phyloP scores from a whole-genome alignment of 2,329 filamentous ascomycete genomes.

The Pyrenophora tritici-repentis region DNA sequence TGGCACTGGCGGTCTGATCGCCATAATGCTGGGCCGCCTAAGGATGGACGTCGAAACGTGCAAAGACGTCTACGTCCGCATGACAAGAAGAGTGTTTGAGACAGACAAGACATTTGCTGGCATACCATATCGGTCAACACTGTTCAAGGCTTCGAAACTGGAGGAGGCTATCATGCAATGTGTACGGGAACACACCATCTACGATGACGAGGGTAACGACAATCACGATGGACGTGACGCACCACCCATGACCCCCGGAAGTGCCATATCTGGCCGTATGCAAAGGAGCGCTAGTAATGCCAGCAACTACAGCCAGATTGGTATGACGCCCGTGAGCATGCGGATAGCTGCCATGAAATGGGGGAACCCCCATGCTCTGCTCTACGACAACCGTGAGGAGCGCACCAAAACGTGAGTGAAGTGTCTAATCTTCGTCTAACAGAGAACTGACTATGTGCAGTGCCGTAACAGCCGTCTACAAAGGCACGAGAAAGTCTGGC shows the following conservation, averaged over 20 bases:
- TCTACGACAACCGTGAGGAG: constrained; percentile 87
- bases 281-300: constrained; percentile 75
- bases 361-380: constrained; percentile 80
- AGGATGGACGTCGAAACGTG: constrained; percentile 93
- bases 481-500: constrained; percentile 72
- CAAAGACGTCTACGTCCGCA: constrained; percentile 94
- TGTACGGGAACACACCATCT: constrained; percentile 78
- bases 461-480: constrained; percentile 88
- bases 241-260: constrained; percentile 45
- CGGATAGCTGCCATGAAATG: constrained; percentile 58
- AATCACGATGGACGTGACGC: constrained; percentile 51
- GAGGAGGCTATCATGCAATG: constrained; percentile 92
- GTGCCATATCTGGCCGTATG: constrained; percentile 34
- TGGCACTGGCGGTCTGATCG: constrained; percentile 92
- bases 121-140: constrained; percentile 88
- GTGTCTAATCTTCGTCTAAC: no score
- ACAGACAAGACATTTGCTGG: constrained; percentile 98
- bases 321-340: constrained; percentile 63
- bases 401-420: constrained; percentile 82
- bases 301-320: constrained; percentile 81
- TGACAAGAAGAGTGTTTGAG: constrained; percentile 94
- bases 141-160: constrained; percentile 96
- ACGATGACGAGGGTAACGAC: constrained; percentile 83
- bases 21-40: constrained; percentile 92
- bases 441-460: constrained; percentile 53